phyloP scores from a whole-genome alignment of 2,329 filamentous ascomycete species.

The Ophiostoma himal-ulmi region DNA sequence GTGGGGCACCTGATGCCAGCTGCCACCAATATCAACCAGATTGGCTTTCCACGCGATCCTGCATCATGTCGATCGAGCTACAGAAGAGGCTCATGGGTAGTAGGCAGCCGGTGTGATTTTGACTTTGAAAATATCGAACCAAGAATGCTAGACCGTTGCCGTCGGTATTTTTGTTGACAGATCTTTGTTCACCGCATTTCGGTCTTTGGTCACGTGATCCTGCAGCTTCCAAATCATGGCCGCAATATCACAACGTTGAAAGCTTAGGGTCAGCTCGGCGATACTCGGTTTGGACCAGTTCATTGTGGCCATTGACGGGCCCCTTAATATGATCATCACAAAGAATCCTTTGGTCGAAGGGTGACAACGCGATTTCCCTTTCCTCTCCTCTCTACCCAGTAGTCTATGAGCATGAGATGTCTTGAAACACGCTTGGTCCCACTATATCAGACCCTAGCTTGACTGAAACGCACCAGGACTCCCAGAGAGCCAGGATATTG shows the following conservation, averaged over 20 bases:
- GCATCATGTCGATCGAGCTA: neutral
- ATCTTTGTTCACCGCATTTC: neutral
- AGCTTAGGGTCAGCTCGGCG: neutral
- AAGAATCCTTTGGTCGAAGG: neutral
- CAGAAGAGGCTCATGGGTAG: neutral
- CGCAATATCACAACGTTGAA: neutral
- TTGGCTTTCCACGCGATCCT: neutral
- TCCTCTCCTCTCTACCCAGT: neutral
- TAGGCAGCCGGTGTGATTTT: too few species aligned
- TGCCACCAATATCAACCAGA: slow-evolving; percentile 10
- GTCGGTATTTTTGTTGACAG: neutral
- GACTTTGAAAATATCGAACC: too few species aligned
- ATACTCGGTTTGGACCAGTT: neutral
- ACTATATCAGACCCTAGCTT: neutral
- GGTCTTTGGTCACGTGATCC: neutral
- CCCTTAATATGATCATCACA: neutral
- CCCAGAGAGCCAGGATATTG: neutral
- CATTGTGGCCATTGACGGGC: neutral
- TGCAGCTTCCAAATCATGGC: too few species aligned
- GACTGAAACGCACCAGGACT: slow-evolving; percentile 5
- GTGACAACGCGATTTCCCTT: neutral
- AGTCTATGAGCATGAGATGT: neutral
- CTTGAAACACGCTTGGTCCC: slow-evolving; percentile 10
- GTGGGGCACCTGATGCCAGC: slow-evolving; percentile 20
- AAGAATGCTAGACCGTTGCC: too few species aligned